Percentiles rank a stretch among this genome's conserved stretches.
Conservation (phyloP, 2,329 filamentous ascomycete species). For the Polytolypa hystricis region DNA sequence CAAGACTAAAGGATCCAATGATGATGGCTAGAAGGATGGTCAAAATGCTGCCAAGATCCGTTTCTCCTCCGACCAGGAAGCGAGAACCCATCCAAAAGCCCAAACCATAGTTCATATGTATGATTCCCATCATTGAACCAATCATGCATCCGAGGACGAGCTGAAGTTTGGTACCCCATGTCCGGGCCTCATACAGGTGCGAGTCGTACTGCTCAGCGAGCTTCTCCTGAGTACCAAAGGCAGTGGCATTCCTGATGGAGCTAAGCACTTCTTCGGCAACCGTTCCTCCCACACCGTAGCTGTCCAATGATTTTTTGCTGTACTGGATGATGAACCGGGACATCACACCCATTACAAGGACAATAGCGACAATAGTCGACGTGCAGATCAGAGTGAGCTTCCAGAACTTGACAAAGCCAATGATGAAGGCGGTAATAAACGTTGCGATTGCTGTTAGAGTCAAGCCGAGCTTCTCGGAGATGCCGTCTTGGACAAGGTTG, state of each 20-base stretch:
- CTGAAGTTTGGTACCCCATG: conserved; percentile 67
- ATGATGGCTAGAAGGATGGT: conserved; percentile 85
- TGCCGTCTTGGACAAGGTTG: conserved; percentile 84
- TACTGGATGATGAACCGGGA: conserved; percentile 68
- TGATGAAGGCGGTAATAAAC: conserved; percentile 79
- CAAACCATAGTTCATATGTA: conserved; percentile 79
- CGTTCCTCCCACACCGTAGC: conserved; percentile 75
- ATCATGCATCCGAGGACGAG: conserved; percentile 65
- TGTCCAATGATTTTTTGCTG: conserved; percentile 64
- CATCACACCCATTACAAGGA: conserved; percentile 63
- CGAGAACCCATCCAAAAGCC: conserved; percentile 80
- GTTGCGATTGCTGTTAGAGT: conserved; percentile 66
- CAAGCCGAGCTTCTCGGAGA: conserved; percentile 78
- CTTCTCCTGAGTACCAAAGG: conserved; percentile 87
- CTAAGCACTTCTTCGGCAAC: conserved; percentile 91
- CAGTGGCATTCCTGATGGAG: conserved; percentile 82
- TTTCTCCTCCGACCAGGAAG: conserved; percentile 57
- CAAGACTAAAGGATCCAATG: conserved; percentile 84
- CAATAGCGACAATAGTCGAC: conserved; percentile 68
- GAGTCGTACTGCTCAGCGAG: conserved; percentile 75
- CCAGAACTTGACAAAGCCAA: conserved; percentile 86
- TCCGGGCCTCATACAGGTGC: conserved; percentile 62
- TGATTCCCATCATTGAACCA: conserved; percentile 67
- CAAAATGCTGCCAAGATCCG: conserved; percentile 59
- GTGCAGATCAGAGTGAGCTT: conserved; percentile 81